These are phyloP conservation scores for Macrophomina phaseolina DNA, from an alignment of 2,329 filamentous ascomycete genomes.

Conservation along the genomic window DNA sequence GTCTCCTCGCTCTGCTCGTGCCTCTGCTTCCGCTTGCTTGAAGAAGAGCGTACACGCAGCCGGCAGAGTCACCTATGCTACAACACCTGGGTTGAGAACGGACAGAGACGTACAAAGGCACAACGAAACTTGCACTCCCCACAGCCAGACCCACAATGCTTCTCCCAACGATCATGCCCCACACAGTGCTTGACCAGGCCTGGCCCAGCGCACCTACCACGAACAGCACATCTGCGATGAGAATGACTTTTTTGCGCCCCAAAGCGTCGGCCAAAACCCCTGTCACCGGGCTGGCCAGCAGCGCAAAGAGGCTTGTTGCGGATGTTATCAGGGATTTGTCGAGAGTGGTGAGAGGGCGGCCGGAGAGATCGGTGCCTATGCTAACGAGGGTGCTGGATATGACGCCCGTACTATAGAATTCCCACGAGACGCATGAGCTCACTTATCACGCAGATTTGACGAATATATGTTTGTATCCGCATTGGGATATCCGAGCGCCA, in stretches of 20 bases:
- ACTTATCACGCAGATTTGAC: too few relatives aligned
- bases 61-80: background rate
- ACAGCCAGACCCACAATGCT: constrained; percentile 41
- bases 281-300: constrained; percentile 61
- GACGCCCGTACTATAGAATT: constrained; percentile 58
- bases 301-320: constrained; percentile 62
- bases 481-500: too few relatives aligned
- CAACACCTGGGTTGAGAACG: background rate
- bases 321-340: constrained; percentile 66
- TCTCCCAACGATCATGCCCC: constrained; percentile 39
- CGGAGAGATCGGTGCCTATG: constrained; percentile 59
- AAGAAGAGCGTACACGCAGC: background rate
- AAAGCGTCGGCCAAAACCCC: constrained; percentile 70
- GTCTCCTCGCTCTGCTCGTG: background rate
- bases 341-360: constrained; percentile 55
- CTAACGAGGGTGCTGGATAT: constrained; percentile 66
- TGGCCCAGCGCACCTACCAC: constrained; percentile 39
- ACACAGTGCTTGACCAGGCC: constrained; percentile 36
- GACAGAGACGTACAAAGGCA: constrained; percentile 35
- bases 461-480: too few relatives aligned
- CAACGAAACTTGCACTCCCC: constrained; percentile 40
- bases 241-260: constrained; percentile 82
- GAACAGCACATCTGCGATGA: constrained; percentile 63
- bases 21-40: background rate
- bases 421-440: background rate